Conservation (phyloP, 495 filamentous ascomycete genomes). For the Penicillium ucsense region DNA sequence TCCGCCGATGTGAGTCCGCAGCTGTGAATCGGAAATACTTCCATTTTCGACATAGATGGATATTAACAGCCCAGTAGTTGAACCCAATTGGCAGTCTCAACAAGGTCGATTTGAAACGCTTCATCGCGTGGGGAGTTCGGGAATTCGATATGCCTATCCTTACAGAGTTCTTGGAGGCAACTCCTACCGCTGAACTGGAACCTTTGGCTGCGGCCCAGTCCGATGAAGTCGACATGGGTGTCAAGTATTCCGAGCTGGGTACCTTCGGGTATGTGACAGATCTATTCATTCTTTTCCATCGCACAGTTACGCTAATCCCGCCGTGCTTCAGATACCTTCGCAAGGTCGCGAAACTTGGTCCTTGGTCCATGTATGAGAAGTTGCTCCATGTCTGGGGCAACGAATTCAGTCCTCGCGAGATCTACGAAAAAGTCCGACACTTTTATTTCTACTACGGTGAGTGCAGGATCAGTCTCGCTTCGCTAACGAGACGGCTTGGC, state of each 20-base stretch:
- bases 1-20: conserved; percentile 40
- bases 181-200: conserved; percentile 76
- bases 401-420: conserved; percentile 33
- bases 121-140: conserved; percentile 57
- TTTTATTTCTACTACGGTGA: conserved; percentile 49
- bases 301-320: neutral
- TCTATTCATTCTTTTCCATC: neutral
- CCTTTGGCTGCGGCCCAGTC: conserved; percentile 54
- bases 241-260: conserved; percentile 45
- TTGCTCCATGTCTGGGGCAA: conserved; percentile 63
- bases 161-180: conserved; percentile 60
- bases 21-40: too few relatives aligned
- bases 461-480: neutral
- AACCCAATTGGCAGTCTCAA: conserved; percentile 66
- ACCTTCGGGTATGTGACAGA: conserved; percentile 38
- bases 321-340: conserved; percentile 35
- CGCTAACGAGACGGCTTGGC: too few relatives aligned
- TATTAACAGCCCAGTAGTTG: conserved; percentile 10
- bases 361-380: conserved; percentile 59
- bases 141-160: conserved; percentile 65
- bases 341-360: conserved; percentile 64
- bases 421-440: conserved; percentile 51
- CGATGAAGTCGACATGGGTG: conserved; percentile 71
- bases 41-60: too few relatives aligned
- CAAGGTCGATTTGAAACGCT: conserved; percentile 68